Evolutionary conservation across 2,329 filamentous ascomycete species (phyloP), one percentile per base, ranked within the genome.

Genomic region (Colletotrichum sp.): DNA sequence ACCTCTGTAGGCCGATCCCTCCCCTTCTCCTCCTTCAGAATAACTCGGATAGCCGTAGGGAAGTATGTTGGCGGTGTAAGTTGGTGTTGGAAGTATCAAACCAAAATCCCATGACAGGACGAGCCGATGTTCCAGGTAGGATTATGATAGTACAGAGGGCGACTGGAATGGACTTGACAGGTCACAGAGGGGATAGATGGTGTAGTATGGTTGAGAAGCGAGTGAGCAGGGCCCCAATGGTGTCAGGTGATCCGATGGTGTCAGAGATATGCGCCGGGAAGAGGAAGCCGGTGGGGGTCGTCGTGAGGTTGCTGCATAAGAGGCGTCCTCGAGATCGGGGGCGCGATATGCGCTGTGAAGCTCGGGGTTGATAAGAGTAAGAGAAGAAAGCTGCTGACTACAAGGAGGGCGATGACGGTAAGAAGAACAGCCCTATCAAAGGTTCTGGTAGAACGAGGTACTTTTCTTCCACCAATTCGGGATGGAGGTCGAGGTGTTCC

Each of bases 401-500:
- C 48, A 28, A 16, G 34, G 34, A 73, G 32, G 58, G 48, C 56
- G 22, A 65, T 60, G 70, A 52, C 58, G 48, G 55, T 30, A 34
- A 27, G 34, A 32, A 60, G 65, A 64, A 16, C 9, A n/a, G 70
- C 70, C 70, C 58, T 68, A 76, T 69, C 39, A 55, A 69, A 56
- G 34, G 48, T 52, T 34, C 48, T 74, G 70, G 58, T 66, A 58
- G 48, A 60, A 65, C 58, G 34, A 58, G 22, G 58, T 68, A 52
- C 27, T 76, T 73, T 52, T 76, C 74, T 76, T 76, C 74, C 70
- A 76, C 74, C 70, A 76, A 76, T 76, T 76, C 74, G 62, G 39
- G 64, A 22, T 22, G 58, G 22, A 65, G 70, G 68, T 60, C 62
- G 27, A 13, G 58, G 30, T 43, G 70, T 52, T 39, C 48, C 70